These are phyloP conservation scores for Aspergillus haitiensis DNA, from an alignment of 495 filamentous ascomycete species.

Conservation along the genomic window DNA sequence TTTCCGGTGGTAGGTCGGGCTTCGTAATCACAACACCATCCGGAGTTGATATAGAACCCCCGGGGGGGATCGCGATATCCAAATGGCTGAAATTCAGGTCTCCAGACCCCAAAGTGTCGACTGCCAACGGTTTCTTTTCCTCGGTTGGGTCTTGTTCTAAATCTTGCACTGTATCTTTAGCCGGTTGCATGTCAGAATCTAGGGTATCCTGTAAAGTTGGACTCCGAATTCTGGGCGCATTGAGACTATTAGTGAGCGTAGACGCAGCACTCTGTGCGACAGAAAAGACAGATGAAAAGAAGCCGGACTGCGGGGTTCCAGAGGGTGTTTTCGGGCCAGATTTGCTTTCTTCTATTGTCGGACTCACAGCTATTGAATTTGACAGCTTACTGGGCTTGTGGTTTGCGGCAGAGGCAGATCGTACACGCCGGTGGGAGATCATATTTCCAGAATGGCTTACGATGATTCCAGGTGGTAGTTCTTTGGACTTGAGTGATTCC, in stretches of 20 bases:
- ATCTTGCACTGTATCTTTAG: slow-evolving; percentile 30
- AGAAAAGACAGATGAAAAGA: slow-evolving; percentile 91
- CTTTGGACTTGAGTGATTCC: slow-evolving; percentile 33
- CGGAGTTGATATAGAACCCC: slow-evolving; percentile 39
- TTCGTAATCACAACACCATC: slow-evolving; percentile 46
- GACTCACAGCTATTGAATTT: slow-evolving; percentile 73
- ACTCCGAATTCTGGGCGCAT: slow-evolving; percentile 49
- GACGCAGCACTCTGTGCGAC: slow-evolving; percentile 94
- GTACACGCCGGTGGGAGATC: slow-evolving; percentile 70
- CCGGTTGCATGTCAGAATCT: slow-evolving; percentile 29
- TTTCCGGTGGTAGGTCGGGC: slow-evolving; percentile 34
- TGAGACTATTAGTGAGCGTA: slow-evolving; percentile 78
- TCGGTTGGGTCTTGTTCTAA: slow-evolving; percentile 30
- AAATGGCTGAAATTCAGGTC: slow-evolving; percentile 85
- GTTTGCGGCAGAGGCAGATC: slow-evolving; percentile 60
- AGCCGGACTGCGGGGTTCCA: slow-evolving; percentile 58
- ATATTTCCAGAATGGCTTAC: slow-evolving; percentile 65
- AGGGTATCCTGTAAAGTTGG: slow-evolving; percentile 27
- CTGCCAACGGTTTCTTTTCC: slow-evolving; percentile 67
- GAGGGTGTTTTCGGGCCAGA: slow-evolving; percentile 39
- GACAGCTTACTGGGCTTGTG: slow-evolving; percentile 88
- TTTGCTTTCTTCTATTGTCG: slow-evolving; percentile 64
- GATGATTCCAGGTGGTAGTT: slow-evolving; percentile 34
- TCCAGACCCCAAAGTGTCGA: slow-evolving; percentile 87
- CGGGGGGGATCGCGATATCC: slow-evolving; percentile 45